These are phyloP conservation scores for Mycena venus DNA, from an alignment of 768 basidiomycete genomes.

Conservation along the genomic window DNA sequence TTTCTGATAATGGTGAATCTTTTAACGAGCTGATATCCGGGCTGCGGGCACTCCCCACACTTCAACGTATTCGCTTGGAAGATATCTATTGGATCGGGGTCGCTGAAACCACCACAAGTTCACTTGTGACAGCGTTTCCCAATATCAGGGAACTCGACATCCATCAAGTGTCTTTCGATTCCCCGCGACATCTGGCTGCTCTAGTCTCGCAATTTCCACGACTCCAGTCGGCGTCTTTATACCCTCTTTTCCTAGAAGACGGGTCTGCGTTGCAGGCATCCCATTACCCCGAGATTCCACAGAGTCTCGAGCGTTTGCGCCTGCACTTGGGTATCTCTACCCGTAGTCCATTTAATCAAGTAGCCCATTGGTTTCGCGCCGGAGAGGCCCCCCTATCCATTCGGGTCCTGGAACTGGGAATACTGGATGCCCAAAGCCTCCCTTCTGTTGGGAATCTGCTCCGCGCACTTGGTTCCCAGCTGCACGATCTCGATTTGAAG, in stretches of 20 bases:
- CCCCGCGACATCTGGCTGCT: not conserved
- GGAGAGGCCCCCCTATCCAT: not conserved
- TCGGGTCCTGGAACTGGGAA: not conserved
- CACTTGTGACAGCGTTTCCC: not conserved
- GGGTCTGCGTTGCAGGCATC: too few species aligned
- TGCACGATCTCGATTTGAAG: conserved; percentile 13
- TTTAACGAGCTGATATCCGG: conserved; percentile 1
- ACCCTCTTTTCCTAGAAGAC: not conserved
- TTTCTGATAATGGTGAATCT: not conserved
- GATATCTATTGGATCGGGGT: not conserved
- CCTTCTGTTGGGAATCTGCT: not conserved
- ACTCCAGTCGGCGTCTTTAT: not conserved
- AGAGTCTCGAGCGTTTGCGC: not conserved
- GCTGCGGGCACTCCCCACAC: not conserved
- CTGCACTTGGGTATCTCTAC: not conserved
- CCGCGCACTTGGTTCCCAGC: conserved; percentile 3
- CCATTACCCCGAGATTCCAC: not conserved
- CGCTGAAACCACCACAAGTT: not conserved
- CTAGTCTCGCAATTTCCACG: not conserved
- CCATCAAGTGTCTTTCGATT: not conserved
- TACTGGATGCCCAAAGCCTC: not conserved
- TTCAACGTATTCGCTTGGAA: not conserved
- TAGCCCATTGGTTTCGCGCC: not conserved
- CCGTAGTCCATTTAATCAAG: too few species aligned
- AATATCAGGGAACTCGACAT: conserved; percentile 3